Evolutionary conservation across 1,284 basidiomycete species (phyloP), one percentile per base, ranked within the genome.

Genomic region (Cutaneotrichosporon sp.): DNA sequence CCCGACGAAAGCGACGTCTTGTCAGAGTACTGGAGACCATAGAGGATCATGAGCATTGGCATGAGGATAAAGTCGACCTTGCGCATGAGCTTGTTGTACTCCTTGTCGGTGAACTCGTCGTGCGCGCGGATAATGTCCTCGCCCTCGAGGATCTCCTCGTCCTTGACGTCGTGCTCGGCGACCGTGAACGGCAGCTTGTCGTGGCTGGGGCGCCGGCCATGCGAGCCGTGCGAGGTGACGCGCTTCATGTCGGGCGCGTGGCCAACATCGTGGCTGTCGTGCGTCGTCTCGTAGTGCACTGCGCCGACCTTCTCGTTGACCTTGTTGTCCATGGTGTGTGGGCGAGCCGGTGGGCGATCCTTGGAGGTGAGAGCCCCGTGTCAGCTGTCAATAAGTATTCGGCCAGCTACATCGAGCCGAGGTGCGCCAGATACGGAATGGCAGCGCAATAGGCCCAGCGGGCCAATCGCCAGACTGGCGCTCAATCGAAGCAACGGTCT

Each of bases 41-140:
- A 64, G 20, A 54, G 43, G 52, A 63, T 56, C 57, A 59, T 59
- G 16, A 63, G 43, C 27, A 58, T 42, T 1, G 61, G 61, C 58
- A 63, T 60, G 4, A 66, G 20, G 34, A 66, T 58, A 6, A 45
- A 24, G 55, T 56, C 55, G 55, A 66, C 54, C 54, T 66, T 66
- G 53, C 51, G 49, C 14, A 60, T 42, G 11, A 66, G 50, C 4
- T 25, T n/a, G 27, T 33, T 54, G 59, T 66, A 66, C 29, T 66
- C 65, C n/a, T 18, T 27, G 11, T 52, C 31, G 45, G 54, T 56
- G 18, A 56, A 56, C 54, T 56, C 54, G 10, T 56, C 45, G 8
- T 56, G 45, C 4, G 54, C 54, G 2, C 45, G 45, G 18, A 56
- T 56, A 10, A 56, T 22, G 45, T 56, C 54, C 54, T 56, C 54